phyloP scores from a whole-genome alignment of 805 yeast genomes.

The Barnettozyma populi region DNA sequence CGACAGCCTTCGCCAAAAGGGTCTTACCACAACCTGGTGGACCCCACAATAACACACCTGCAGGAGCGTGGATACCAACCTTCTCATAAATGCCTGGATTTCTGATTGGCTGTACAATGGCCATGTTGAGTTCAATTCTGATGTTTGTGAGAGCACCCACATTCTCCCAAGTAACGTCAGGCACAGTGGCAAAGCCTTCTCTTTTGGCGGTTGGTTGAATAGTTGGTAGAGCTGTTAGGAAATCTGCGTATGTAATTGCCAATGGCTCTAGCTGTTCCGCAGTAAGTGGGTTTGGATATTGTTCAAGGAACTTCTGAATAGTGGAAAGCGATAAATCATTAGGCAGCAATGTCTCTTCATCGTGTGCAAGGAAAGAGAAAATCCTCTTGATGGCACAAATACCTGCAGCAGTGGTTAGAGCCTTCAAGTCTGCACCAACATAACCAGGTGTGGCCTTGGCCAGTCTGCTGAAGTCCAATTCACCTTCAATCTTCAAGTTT shows the following conservation, averaged over 20 bases:
- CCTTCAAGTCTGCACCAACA: conserved; percentile 96
- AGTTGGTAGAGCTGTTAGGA: conserved; percentile 78
- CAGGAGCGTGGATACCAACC: conserved; percentile 94
- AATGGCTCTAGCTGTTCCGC: conserved; percentile 70
- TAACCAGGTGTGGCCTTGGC: conserved; percentile 96
- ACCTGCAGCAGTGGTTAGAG: conserved; percentile 93
- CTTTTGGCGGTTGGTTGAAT: conserved; percentile 97
- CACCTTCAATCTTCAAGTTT: conserved; percentile 60
- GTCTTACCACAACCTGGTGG: conserved; percentile 99
- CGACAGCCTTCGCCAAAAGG: conserved; percentile 92
- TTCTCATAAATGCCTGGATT: conserved; percentile 83
- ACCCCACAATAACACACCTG: conserved; percentile 97
- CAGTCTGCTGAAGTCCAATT: conserved; percentile 60
- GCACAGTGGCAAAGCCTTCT: conserved; percentile 98
- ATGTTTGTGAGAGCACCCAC: conserved; percentile 84
- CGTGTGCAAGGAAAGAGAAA: conserved; percentile 44
- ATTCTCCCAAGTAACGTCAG: conserved; percentile 93
- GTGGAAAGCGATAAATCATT: conserved; percentile 43
- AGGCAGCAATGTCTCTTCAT: conserved; percentile 16
- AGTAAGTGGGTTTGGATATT: conserved; percentile 77
- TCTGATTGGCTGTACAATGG: conserved; percentile 93
- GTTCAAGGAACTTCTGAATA: conserved; percentile 63
- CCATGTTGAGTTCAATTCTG: conserved; percentile 90
- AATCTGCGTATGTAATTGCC: conserved; percentile 74
- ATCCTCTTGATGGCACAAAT: conserved; percentile 90